Percentiles rank a stretch among this genome's conserved stretches.
phyloP scores from a whole-genome alignment of 805 yeast genomes.

The Lipomyces kockii region DNA sequence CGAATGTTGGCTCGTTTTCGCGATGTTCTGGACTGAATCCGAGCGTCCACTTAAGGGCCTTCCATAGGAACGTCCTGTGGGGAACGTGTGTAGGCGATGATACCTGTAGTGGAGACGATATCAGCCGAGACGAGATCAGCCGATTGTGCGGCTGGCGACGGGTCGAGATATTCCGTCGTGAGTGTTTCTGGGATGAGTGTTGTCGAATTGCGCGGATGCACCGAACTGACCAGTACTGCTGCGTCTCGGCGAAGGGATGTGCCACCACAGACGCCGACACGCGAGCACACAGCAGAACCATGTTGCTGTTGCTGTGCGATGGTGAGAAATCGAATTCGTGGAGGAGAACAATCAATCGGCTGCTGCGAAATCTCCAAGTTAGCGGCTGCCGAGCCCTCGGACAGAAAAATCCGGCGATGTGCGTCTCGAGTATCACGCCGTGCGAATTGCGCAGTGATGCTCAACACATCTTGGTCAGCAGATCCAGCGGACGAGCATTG shows the following conservation, averaged over 20 bases:
- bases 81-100: background rate
- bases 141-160: background rate
- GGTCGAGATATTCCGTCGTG: background rate
- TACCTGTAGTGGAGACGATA: background rate
- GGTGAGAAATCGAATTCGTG: background rate
- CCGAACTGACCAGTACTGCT: background rate
- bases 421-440: background rate
- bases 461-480: background rate
- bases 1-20: slow-evolving; percentile 69
- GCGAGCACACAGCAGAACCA: slow-evolving; percentile 3
- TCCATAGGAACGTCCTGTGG: slow-evolving; percentile 45
- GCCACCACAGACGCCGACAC: background rate
- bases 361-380: background rate
- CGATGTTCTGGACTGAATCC: slow-evolving; percentile 69
- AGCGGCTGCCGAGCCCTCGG: background rate
- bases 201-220: background rate
- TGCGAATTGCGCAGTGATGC: background rate
- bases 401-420: background rate
- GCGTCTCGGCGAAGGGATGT: background rate
- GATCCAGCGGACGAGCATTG: background rate
- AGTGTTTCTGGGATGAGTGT: background rate
- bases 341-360: background rate
- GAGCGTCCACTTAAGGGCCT: slow-evolving; percentile 52
- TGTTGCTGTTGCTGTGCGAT: background rate
- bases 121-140: background rate